These are phyloP conservation scores for Xerocomellus amylosporus DNA, from an alignment of 768 basidiomycete species.

Conservation along the genomic window DNA sequence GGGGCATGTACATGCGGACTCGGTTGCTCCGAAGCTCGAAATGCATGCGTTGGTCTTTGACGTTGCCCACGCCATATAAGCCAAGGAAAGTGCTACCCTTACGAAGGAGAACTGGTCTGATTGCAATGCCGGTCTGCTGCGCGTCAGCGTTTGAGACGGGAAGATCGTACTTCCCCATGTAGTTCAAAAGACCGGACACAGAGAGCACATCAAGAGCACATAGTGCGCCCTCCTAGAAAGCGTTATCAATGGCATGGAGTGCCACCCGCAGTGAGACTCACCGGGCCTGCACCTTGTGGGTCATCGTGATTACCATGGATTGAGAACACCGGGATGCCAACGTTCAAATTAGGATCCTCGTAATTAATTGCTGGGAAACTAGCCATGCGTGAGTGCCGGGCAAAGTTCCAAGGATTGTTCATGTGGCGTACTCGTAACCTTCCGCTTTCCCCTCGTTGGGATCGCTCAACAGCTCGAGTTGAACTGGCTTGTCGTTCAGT, in stretches of 20 bases:
- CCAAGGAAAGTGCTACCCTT: slow-evolving; percentile 89
- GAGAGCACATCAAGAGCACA: slow-evolving; percentile 95
- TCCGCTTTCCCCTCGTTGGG: slow-evolving; percentile 86
- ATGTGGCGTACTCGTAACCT: slow-evolving; percentile 67
- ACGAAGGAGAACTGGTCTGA: slow-evolving; percentile 85
- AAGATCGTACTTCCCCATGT: slow-evolving; percentile 96
- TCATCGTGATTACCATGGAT: slow-evolving; percentile 99
- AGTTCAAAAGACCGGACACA: slow-evolving; percentile 90
- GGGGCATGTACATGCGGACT: slow-evolving; percentile 95
- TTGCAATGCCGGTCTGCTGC: slow-evolving; percentile 70
- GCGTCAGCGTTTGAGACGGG: slow-evolving; percentile 67
- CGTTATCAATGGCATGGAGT: neutral
- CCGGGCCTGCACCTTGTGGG: slow-evolving; percentile 92
- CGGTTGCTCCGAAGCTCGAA: slow-evolving; percentile 92
- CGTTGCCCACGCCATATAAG: slow-evolving; percentile 93
- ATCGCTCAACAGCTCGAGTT: slow-evolving; percentile 88
- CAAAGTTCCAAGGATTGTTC: neutral
- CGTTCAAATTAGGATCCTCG: slow-evolving; percentile 93
- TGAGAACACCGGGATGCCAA: slow-evolving; percentile 96
- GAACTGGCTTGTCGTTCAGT: slow-evolving; percentile 82
- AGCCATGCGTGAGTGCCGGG: slow-evolving; percentile 1
- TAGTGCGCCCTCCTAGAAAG: slow-evolving; percentile 83
- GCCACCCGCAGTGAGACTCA: slow-evolving; percentile 36
- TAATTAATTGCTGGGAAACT: slow-evolving; percentile 98
- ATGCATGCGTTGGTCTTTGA: slow-evolving; percentile 96